phyloP scores from a whole-genome alignment of 1,284 basidiomycete genomes.

The Cryptococcus sp. region DNA sequence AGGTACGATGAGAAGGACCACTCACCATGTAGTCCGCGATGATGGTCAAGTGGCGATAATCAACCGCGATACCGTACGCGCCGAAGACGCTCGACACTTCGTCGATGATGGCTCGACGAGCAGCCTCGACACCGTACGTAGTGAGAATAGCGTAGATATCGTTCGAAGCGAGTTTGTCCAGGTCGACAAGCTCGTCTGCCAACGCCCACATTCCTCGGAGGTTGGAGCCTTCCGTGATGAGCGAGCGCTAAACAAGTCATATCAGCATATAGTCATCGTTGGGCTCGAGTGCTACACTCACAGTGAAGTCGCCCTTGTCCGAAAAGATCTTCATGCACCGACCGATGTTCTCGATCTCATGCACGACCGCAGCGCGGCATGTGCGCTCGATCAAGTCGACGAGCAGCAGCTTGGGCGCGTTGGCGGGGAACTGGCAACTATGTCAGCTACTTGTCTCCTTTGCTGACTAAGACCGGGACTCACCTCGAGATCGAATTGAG shows the following conservation, averaged over 20 bases:
- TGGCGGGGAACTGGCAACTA: constrained; percentile 54
- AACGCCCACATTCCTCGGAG: constrained; percentile 89
- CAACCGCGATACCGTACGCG: constrained; percentile 97
- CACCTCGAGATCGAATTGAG: constrained; percentile 80
- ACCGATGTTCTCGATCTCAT: constrained; percentile 82
- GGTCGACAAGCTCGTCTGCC: constrained; percentile 75
- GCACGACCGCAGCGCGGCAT: constrained; percentile 78
- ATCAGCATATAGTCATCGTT: background rate
- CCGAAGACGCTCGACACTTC: constrained; percentile 92
- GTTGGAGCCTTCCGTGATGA: constrained; percentile 77
- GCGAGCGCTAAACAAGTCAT: constrained; percentile 40
- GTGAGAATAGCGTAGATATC: constrained; percentile 90
- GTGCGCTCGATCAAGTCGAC: constrained; percentile 87
- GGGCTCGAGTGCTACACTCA: too few relatives aligned
- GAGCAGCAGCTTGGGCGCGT: constrained; percentile 81
- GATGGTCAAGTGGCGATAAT: constrained; percentile 90
- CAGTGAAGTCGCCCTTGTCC: constrained; percentile 52
- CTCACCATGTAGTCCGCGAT: constrained; percentile 98
- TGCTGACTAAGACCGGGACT: constrained; percentile 39
- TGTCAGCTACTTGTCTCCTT: background rate
- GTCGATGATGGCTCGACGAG: constrained; percentile 78
- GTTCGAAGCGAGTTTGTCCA: constrained; percentile 86
- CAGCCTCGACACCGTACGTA: constrained; percentile 97
- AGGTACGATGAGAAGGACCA: background rate
- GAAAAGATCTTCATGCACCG: constrained; percentile 59